Percentiles rank a stretch among this genome's conserved stretches.
phyloP scores from a whole-genome alignment of 2,329 filamentous ascomycete genomes.

The Diaporthe longicolla region DNA sequence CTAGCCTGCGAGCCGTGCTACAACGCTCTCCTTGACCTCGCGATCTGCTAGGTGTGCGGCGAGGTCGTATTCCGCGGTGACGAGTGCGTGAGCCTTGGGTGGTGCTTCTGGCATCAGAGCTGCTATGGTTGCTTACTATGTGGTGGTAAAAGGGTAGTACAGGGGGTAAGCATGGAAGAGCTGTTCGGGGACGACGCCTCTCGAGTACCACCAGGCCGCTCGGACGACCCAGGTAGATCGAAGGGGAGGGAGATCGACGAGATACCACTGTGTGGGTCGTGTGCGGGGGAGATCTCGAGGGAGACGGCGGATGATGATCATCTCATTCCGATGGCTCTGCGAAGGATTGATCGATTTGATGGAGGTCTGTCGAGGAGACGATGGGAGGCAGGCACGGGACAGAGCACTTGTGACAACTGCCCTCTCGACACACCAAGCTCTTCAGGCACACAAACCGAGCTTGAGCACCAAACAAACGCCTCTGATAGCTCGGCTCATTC shows the following conservation, averaged over 20 bases:
- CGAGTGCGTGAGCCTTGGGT: constrained; percentile 71
- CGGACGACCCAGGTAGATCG: constrained; percentile 38
- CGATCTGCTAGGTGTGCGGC: constrained; percentile 71
- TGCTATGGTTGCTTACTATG: constrained; percentile 71
- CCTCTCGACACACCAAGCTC: not conserved
- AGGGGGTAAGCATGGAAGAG: constrained; percentile 53
- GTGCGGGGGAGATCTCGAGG: constrained; percentile 57
- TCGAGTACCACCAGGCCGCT: constrained; percentile 26
- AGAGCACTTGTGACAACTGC: not conserved
- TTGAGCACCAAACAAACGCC: not conserved
- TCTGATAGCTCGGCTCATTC: not conserved
- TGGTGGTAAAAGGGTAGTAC: constrained; percentile 57
- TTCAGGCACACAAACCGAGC: too few species aligned
- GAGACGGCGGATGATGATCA: constrained; percentile 51
- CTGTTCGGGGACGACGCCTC: constrained; percentile 49
- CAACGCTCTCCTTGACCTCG: constrained; percentile 63
- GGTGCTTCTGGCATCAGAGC: constrained; percentile 71
- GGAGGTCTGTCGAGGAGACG: constrained; percentile 62
- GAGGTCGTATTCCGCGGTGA: constrained; percentile 67
- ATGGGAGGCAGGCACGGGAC: constrained; percentile 54
- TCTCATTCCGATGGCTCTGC: constrained; percentile 59
- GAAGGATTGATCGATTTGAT: constrained; percentile 60
- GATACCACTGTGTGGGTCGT: constrained; percentile 65
- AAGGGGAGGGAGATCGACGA: constrained; percentile 58
- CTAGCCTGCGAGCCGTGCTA: constrained; percentile 66